phyloP scores from a whole-genome alignment of 371 early-diverging fungal genomes.

The Mortierella sp. region DNA sequence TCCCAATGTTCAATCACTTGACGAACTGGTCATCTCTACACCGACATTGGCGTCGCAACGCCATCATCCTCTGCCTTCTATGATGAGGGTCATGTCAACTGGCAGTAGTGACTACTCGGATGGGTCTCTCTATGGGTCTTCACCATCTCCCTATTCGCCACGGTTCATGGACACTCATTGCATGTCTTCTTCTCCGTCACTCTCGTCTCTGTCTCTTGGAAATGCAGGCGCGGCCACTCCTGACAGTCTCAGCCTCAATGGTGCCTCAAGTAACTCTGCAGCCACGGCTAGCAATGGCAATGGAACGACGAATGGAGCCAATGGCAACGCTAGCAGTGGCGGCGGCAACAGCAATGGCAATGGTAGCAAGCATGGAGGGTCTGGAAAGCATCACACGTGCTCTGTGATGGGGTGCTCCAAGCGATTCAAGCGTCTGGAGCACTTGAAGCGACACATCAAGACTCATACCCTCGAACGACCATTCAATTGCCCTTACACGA shows the following conservation, averaged over 20 bases:
- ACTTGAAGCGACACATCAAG: conserved; percentile 81
- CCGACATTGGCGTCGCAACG: conserved; percentile 5
- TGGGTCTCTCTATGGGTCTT: background rate
- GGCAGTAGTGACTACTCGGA: conserved; percentile 1
- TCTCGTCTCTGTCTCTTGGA: background rate
- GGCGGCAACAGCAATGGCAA: conserved; percentile 5
- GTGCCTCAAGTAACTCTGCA: background rate
- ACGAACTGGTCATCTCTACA: background rate
- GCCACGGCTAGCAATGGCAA: conserved; percentile 1
- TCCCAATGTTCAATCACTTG: background rate
- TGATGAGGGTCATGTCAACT: conserved; percentile 4
- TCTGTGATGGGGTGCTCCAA: conserved; percentile 69
- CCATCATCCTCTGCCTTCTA: conserved; percentile 1
- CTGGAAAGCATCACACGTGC: conserved; percentile 62
- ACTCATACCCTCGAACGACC: conserved; percentile 77
- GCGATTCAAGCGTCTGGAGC: conserved; percentile 79
- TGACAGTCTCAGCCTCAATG: conserved; percentile 1
- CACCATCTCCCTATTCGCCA: background rate
- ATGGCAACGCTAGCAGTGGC: background rate
- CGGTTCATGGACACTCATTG: conserved; percentile 3
- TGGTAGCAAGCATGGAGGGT: conserved; percentile 54
- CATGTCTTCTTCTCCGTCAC: background rate
- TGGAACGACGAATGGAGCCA: background rate
- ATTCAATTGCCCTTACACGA: conserved; percentile 67
- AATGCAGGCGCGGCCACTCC: conserved; percentile 3